Evolutionary conservation across 257 asterid genomes (phyloP).

Genomic region (Parsonsia alboflavescens): DNA sequence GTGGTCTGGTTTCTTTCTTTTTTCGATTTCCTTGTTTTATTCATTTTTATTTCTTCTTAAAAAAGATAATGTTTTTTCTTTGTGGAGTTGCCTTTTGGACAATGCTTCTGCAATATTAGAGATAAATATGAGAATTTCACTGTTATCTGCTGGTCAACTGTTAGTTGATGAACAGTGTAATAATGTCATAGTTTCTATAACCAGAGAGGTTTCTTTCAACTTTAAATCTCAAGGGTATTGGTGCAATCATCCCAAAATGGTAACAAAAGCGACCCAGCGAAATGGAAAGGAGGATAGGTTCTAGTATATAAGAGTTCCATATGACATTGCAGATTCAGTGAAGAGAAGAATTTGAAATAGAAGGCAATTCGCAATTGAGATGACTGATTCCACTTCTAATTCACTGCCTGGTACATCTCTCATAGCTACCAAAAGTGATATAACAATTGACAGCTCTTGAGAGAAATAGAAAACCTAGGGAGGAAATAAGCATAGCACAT

Average conservation of each 20-base stretch:
- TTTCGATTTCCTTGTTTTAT: too few relatives aligned
- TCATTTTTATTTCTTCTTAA: too few relatives aligned
- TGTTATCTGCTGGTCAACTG: too few relatives aligned
- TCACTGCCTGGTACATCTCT: neutral
- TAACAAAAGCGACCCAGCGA: neutral
- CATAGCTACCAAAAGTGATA: neutral
- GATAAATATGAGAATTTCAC: too few relatives aligned
- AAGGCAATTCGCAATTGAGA: constrained; percentile 2
- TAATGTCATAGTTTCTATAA: too few relatives aligned
- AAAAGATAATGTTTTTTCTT: too few relatives aligned
- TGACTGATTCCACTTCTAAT: neutral
- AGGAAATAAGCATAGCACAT: neutral
- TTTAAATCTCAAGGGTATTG: neutral
- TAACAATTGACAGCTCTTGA: neutral
- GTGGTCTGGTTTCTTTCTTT: too few relatives aligned
- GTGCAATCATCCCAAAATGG: neutral
- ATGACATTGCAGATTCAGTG: neutral
- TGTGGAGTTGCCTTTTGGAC: too few relatives aligned
- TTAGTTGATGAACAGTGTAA: too few relatives aligned
- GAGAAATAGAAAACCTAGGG: neutral
- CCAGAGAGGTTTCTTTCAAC: too few relatives aligned
- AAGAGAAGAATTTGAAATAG: neutral
- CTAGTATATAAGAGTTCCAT: neutral
- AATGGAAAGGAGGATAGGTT: neutral
- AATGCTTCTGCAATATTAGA: too few relatives aligned